Evolutionary conservation across 306 rosid species (phyloP), one percentile per base, ranked within the genome.

Genomic region (Dalbergia cultrata): DNA sequence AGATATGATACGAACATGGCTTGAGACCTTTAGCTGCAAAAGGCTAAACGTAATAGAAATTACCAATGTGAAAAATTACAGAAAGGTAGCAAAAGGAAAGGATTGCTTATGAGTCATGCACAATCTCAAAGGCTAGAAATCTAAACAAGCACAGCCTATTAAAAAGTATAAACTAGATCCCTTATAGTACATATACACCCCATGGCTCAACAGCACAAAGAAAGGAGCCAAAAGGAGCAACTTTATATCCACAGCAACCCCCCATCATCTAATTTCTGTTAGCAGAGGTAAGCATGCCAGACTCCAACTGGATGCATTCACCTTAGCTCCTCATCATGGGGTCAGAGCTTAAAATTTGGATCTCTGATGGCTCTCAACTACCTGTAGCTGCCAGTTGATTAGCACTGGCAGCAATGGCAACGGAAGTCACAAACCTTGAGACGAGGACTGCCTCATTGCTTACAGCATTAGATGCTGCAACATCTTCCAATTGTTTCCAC

Each of bases 401-500:
- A 70, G 82, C 52, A 78, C 80, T 66, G 7, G 84, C 49, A 64
- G 82, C 18, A 58, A 81, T 73, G 76, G 89, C 75, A 71, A 77
- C 86, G 12, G 92, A 88, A 33, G 89, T 83, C 14, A 22, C 76
- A 67, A 83, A 85, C 37, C 83, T 80, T 26, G 90, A 81, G 68
- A 88, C 86, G 61, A 88, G 90, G 73, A 77, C 78, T 0, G 84
- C 90, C 85, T 87, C 95, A 8, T 60, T 88, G 84, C 80, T 84
- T 35, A 85, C 79, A 73, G 64, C 86, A 35, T 86, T 90, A 11
- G 91, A 73, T 67, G 86, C 83, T 1, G 91, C 95, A 68, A 87
- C 71, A 52, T 72, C 86, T 79, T 90, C 92, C 81, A 90, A 33
- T 35, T 86, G 82, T 86, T 81, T 88, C 95, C 95, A 90, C 19